These are phyloP conservation scores for Moelleriella libera DNA, from an alignment of 2,329 filamentous ascomycete genomes.

Conservation along the genomic window DNA sequence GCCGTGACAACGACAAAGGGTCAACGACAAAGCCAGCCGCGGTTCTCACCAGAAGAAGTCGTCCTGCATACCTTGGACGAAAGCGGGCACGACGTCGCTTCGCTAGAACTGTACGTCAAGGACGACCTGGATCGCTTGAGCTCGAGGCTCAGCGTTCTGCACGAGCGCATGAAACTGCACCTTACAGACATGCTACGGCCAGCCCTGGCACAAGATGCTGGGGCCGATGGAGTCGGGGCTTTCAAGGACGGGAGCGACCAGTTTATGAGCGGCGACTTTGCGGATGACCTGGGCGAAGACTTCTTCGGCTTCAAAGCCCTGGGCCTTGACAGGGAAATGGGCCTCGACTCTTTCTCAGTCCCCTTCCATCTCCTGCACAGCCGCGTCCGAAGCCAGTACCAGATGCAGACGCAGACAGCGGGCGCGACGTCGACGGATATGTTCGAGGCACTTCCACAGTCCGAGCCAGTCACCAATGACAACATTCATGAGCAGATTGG, in stretches of 20 bases:
- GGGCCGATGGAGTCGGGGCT: constrained; percentile 71
- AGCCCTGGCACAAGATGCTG: constrained; percentile 60
- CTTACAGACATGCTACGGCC: constrained; percentile 87
- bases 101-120: constrained; percentile 73
- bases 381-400: constrained; percentile 72
- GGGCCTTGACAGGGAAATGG: constrained; percentile 82
- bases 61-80: constrained; percentile 75
- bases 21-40: constrained; percentile 37
- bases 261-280: constrained; percentile 92
- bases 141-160: constrained; percentile 65
- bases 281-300: constrained; percentile 93
- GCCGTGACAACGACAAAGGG: constrained; percentile 32
- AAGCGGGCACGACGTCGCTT: constrained; percentile 69
- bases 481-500: constrained; percentile 71
- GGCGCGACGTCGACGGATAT: constrained; percentile 43
- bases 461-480: constrained; percentile 66
- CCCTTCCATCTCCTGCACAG: constrained; percentile 89
- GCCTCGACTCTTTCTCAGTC: constrained; percentile 74
- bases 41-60: constrained; percentile 73
- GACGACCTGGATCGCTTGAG: constrained; percentile 86
- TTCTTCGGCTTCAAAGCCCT: constrained; percentile 98
- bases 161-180: constrained; percentile 90
- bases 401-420: constrained; percentile 56
- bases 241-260: constrained; percentile 97
- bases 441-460: constrained; percentile 53